Conservation (phyloP, 106 monocot species). For the Dioscorea zingiberensis region DNA sequence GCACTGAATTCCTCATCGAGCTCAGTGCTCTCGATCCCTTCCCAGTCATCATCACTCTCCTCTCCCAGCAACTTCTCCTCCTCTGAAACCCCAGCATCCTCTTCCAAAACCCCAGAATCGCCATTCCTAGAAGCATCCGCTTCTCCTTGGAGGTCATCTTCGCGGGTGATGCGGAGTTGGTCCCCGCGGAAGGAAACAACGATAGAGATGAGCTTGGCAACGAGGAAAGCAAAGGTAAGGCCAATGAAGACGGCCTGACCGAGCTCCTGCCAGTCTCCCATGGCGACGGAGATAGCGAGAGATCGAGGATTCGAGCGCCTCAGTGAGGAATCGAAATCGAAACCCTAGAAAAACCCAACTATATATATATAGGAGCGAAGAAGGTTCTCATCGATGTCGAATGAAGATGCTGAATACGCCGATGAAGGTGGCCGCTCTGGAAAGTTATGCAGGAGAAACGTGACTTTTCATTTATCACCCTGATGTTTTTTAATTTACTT, state of each 20-base stretch:
- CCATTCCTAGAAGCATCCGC: no score
- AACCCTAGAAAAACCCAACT: no score
- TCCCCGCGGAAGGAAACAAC: conserved; percentile 76
- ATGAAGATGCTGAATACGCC: no score
- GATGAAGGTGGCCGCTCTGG: no score
- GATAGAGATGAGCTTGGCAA: conserved; percentile 95
- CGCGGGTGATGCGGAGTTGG: conserved; percentile 63
- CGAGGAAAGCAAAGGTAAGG: conserved; percentile 80
- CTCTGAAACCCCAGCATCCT: conserved; percentile 1
- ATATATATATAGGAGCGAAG: no score
- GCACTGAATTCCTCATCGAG: conserved; percentile 90
- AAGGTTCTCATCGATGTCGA: no score
- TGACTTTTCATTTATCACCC: no score
- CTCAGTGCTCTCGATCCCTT: conserved; percentile 94
- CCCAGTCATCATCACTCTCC: conserved; percentile 69
- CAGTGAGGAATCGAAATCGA: no score
- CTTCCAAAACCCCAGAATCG: background rate
- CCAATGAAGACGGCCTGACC: conserved; percentile 67
- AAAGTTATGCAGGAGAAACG: no score
- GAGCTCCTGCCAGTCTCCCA: conserved; percentile 97
- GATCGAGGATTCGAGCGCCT: no score
- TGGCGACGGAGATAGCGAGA: conserved; percentile 4
- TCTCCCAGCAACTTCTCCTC: conserved; percentile 3
- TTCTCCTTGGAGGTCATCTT: background rate
- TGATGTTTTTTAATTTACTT: no score